Base-by-base conservation (phyloP, 2,329 filamentous ascomycete genomes). In the Calonectria pteridis region DNA sequence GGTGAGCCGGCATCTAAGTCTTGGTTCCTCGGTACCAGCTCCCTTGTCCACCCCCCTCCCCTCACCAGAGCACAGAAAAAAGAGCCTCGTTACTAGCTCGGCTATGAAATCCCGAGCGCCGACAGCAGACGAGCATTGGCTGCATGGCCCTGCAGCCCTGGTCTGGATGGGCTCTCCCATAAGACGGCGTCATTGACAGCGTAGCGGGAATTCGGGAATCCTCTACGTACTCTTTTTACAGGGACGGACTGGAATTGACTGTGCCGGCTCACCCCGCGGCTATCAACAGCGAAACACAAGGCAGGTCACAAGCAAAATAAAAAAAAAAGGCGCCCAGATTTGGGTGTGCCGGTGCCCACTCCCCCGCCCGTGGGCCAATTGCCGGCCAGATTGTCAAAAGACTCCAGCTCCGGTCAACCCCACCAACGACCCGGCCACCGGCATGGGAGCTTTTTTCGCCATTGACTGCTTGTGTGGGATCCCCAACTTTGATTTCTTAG, bases 41-140 rank as follows among this genome's bases (percentile, higher is more conserved):
- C 26, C 28, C 26, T n/a, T 62, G 51, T 10, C 28, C 51, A 40
- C 49, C 20, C 58, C n/a, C 31, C 31, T 10, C 28, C 51, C 49
- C 49, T 23, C 58, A 28, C 31, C 31, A 43, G 26, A 63, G 16
- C n/a, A n/a, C n/a, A n/a, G n/a, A n/a, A 20, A 53, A 68, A 74
- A 69, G 72, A 71, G 63, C 71, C 71, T 73, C 71, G 71, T 73
- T 65, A 66, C 62, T 67, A 43, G 49, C 66, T 75, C 73, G 75
- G 75, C 73, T 80, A 80, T 79, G 53, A 66, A 74, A 71, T 76
- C 63, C 78, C 76, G 75, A 76, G 68, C 74, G 74, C 78, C 78
- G 78, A 71, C 64, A 65, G 71, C 49, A 70, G 23, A 49, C 50
- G 31, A 28, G 11, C 55, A 68, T 33, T 14, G 51, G 49, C 50